A percentile compares a stretch with the other conserved stretches of the same genome.
Conservation (phyloP, 371 early-diverging fungal genomes). For the Aphelidium insulamus region DNA sequence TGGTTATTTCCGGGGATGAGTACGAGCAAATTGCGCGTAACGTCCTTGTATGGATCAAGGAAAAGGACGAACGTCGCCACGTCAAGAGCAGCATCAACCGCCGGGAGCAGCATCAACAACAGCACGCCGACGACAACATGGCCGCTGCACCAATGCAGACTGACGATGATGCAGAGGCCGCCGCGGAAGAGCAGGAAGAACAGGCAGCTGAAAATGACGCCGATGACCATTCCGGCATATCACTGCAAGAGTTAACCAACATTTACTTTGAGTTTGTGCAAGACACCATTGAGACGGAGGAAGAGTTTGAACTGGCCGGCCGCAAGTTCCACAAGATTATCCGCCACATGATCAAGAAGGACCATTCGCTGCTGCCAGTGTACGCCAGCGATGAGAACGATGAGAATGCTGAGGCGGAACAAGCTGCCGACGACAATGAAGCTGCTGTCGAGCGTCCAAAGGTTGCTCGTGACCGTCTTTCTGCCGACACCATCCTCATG, state of each 20-base stretch:
- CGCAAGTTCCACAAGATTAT: conserved; percentile 38
- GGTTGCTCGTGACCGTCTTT: conserved; percentile 1
- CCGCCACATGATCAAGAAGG: conserved; percentile 38
- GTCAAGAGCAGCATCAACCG: conserved; percentile 7
- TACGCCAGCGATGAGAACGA: conserved; percentile 8
- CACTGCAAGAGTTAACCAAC: conserved; percentile 41
- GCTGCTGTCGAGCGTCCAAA: not conserved
- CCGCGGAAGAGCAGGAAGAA: conserved; percentile 36
- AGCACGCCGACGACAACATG: conserved; percentile 3
- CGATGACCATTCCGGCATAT: conserved; percentile 22
- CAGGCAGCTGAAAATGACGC: conserved; percentile 6
- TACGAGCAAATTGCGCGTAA: conserved; percentile 5
- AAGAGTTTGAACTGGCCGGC: conserved; percentile 36
- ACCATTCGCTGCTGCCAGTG: conserved; percentile 22
- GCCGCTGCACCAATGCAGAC: conserved; percentile 5
- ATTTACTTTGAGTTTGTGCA: conserved; percentile 64
- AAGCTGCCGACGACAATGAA: conserved; percentile 5
- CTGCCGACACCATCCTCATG: conserved; percentile 24
- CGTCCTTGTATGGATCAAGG: conserved; percentile 9
- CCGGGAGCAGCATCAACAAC: conserved; percentile 1
- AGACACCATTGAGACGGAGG: conserved; percentile 39
- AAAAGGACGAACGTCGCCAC: conserved; percentile 7
- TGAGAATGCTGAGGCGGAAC: conserved; percentile 2
- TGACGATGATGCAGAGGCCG: conserved; percentile 45
- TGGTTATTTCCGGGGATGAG: conserved; percentile 1